These are phyloP conservation scores for Caloboletus firmus DNA, from an alignment of 1,284 basidiomycete species.

Conservation along the genomic window DNA sequence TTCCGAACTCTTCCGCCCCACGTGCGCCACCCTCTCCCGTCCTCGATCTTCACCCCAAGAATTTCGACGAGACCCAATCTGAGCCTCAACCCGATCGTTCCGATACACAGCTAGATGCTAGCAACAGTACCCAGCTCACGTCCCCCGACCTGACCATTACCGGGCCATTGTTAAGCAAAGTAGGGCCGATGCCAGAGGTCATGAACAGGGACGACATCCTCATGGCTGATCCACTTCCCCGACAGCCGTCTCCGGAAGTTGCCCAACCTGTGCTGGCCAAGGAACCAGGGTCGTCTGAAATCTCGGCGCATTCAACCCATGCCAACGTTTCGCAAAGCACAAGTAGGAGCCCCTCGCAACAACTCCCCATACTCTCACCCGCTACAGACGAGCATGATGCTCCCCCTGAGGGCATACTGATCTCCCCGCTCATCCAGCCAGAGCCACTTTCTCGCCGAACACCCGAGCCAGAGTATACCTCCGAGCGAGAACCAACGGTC, in stretches of 20 bases:
- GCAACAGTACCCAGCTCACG: background rate
- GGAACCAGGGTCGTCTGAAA: constrained; percentile 1
- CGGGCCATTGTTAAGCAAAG: background rate
- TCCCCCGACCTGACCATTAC: constrained; percentile 1
- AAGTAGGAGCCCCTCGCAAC: constrained; percentile 12
- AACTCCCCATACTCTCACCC: background rate
- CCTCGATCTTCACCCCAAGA: constrained; percentile 2
- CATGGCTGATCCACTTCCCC: background rate
- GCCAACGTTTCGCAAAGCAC: constrained; percentile 1
- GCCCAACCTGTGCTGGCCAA: background rate
- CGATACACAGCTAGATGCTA: background rate
- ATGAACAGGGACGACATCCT: background rate
- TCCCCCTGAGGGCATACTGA: background rate
- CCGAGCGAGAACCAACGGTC: background rate
- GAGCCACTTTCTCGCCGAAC: constrained; percentile 4
- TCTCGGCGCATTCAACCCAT: background rate
- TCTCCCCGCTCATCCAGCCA: background rate
- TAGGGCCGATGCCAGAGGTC: background rate
- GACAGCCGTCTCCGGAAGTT: constrained; percentile 4
- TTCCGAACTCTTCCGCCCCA: background rate
- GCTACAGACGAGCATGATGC: constrained; percentile 2
- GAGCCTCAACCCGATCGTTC: background rate
- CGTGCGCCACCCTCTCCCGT: constrained; percentile 6
- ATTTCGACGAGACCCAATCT: constrained; percentile 4
- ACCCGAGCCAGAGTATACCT: background rate